Evolutionary conservation across 257 asterid species (phyloP).

Genomic region (Nicotiana knightiana): DNA sequence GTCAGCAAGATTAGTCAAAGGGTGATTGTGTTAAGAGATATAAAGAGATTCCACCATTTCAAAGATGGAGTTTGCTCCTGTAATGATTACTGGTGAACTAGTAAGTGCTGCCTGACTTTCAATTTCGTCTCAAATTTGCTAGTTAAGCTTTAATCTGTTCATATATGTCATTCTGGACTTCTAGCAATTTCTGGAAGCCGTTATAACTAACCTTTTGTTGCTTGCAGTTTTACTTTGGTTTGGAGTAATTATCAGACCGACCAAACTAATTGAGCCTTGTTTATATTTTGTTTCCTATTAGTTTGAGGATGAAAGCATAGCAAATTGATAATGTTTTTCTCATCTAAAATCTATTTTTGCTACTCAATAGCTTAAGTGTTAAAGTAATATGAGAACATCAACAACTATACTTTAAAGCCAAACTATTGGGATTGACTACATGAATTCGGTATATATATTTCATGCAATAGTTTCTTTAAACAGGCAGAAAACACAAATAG

Average conservation of each 20-base stretch:
- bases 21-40: constrained; percentile 35
- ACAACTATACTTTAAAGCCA: not conserved
- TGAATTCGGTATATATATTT: not conserved
- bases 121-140: not conserved
- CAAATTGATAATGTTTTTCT: not conserved
- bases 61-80: constrained; percentile 37
- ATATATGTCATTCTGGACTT: not conserved
- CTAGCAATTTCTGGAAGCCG: not conserved
- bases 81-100: constrained; percentile 35
- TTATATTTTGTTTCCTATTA: not conserved
- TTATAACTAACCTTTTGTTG: not conserved
- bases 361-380: not conserved
- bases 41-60: constrained; percentile 41
- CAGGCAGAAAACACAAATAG: not conserved
- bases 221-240: not conserved
- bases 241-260: not conserved
- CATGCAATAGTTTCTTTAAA: not conserved
- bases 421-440: not conserved
- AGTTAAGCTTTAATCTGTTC: not conserved
- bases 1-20: constrained; percentile 25
- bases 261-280: not conserved
- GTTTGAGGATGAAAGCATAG: not conserved
- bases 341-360: not conserved
- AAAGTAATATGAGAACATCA: not conserved
- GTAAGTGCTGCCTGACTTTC: constrained; percentile 1